Conservation (phyloP, 306 rosid species). For the Sesbania bispinosa region DNA sequence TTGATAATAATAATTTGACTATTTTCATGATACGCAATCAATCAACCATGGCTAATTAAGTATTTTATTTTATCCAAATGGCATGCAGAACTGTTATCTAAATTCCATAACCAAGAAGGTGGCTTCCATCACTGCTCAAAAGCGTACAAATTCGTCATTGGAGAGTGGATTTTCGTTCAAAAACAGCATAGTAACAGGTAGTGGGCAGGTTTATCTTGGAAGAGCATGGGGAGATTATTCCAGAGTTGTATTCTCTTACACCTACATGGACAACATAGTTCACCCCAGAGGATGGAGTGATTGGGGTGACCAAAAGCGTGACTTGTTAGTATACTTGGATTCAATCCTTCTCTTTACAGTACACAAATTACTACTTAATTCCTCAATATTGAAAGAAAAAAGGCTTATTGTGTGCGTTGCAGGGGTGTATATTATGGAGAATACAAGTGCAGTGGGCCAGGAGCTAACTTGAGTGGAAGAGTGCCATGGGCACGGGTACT, state of each 20-base stretch:
- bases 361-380: not conserved
- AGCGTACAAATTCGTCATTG: constrained; percentile 44
- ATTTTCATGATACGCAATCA: too few species aligned
- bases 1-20: not conserved
- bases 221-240: constrained; percentile 87
- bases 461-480: constrained; percentile 59
- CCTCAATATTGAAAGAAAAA: too few species aligned
- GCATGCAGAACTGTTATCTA: constrained; percentile 51
- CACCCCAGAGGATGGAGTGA: constrained; percentile 70
- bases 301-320: constrained; percentile 62
- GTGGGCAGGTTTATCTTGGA: constrained; percentile 63
- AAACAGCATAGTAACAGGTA: constrained; percentile 48
- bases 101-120: constrained; percentile 54
- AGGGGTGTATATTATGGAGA: constrained; percentile 71
- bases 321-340: constrained; percentile 38
- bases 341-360: not conserved
- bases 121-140: constrained; percentile 72
- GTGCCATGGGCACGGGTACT: constrained; percentile 58
- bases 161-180: constrained; percentile 76
- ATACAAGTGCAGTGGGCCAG: constrained; percentile 76
- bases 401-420: not conserved
- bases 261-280: constrained; percentile 63
- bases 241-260: constrained; percentile 64
- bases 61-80: not conserved
- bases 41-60: not conserved